Conservation (phyloP, 2,329 filamentous ascomycete genomes). For the Penicillium sp. region DNA sequence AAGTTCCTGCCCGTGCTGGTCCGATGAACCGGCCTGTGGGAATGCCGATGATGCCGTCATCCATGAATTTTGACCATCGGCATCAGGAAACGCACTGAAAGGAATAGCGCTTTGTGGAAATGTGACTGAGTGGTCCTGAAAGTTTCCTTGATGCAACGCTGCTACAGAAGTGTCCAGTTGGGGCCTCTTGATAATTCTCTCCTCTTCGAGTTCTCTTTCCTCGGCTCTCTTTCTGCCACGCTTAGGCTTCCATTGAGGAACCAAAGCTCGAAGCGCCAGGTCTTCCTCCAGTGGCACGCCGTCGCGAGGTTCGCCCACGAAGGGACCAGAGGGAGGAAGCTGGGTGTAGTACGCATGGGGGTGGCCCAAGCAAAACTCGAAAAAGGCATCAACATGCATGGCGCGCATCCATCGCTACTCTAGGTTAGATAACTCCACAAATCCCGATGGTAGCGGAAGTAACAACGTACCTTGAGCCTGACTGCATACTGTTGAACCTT, state of each 20-base stretch:
- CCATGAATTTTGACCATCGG: slow-evolving; percentile 43
- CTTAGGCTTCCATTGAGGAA: slow-evolving; percentile 70
- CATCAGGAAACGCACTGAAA: slow-evolving; percentile 53
- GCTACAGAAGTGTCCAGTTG: slow-evolving; percentile 57
- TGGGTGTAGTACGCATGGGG: slow-evolving; percentile 76
- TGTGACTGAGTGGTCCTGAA: slow-evolving; percentile 45
- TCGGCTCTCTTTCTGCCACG: slow-evolving; percentile 61
- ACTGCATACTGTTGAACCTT: slow-evolving; percentile 96
- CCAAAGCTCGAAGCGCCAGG: slow-evolving; percentile 76
- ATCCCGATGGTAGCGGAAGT: not conserved
- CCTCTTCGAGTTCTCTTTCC: slow-evolving; percentile 60
- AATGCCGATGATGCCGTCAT: slow-evolving; percentile 44
- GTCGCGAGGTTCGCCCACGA: slow-evolving; percentile 67
- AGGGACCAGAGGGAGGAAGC: slow-evolving; percentile 64
- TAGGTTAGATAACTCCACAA: slow-evolving; percentile 10
- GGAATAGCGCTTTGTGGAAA: slow-evolving; percentile 54
- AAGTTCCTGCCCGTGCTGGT: slow-evolving; percentile 34
- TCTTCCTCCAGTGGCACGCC: slow-evolving; percentile 85
- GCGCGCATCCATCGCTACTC: slow-evolving; percentile 88
- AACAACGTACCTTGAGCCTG: slow-evolving; percentile 69
- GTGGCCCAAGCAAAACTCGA: slow-evolving; percentile 80
- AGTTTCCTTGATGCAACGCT: slow-evolving; percentile 43
- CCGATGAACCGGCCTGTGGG: slow-evolving; percentile 24
- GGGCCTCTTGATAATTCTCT: slow-evolving; percentile 56
- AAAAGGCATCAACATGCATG: slow-evolving; percentile 93